Base-by-base conservation (phyloP, 768 basidiomycete genomes). In the Zangia roseola region DNA sequence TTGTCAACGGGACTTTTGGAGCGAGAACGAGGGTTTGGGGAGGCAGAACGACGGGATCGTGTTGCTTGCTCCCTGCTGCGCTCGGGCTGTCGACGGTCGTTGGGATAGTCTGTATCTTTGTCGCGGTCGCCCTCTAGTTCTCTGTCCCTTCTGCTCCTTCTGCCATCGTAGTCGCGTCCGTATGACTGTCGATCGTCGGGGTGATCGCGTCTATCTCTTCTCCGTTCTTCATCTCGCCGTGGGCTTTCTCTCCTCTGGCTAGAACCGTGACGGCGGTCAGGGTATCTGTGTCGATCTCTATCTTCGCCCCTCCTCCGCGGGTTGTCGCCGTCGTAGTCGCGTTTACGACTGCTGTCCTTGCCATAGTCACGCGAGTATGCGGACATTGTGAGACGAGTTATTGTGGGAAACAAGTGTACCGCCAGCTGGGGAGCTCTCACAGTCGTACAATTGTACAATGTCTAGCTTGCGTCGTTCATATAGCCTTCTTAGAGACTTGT, bases 1-100 rank as follows among this genome's bases (percentile, higher is more conserved):
- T 88, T 88, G 59, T 79, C 78, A 39, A 73, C 71, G 30, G 61
- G 64, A 30, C 72, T 74, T 33, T 68, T 69, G 5, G 81, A 79
- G 33, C 56, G 62, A n/a, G 79, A 72, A 34, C 67, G 71, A 20
- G 41, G 56, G 31, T 30, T 39, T 24, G 68, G 85, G 7, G 86
- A 88, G 4, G 80, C 82, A 30, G 87, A 88, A 26, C 86, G 82
- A 41, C 69, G 71, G 17, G 71, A 58, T 6, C 50, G 58, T 40
- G 60, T 57, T 43, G 73, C 51, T 61, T 52, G 71, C 56, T 52
- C 70, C 58, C 53, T 61, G 38, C 64, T 66, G 43, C 45, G 58
- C 50, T 65, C 58, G 26, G 28, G 51, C 21, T 37, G 53, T 47
- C 50, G 54, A 43, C 56, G 53, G 30, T 69, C 69, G 47, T 59